A percentile compares a stretch with the other conserved stretches of the same genome.
phyloP scores from a whole-genome alignment of 371 early-diverging fungal species.

The Rhizopus sp. region DNA sequence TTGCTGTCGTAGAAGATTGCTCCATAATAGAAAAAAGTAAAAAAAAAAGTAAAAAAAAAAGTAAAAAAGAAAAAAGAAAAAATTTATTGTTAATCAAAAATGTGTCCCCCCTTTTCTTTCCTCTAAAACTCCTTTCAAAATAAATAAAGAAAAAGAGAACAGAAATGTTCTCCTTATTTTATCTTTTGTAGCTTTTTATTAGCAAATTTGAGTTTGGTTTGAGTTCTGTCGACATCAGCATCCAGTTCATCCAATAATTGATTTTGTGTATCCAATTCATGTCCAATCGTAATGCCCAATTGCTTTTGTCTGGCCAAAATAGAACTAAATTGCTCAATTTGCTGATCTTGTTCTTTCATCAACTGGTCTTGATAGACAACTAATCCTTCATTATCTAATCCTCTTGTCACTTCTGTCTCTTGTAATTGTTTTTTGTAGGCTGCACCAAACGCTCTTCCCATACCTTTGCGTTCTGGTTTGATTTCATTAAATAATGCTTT shows the following conservation, averaged over 20 bases:
- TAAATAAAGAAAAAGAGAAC: neutral
- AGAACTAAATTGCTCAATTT: slow-evolving; percentile 72
- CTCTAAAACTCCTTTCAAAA: neutral
- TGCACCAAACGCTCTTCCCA: slow-evolving; percentile 71
- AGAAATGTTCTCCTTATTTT: slow-evolving; percentile 35
- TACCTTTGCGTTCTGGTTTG: slow-evolving; percentile 13
- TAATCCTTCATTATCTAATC: slow-evolving; percentile 77
- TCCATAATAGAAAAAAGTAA: neutral
- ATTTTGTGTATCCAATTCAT: slow-evolving; percentile 91
- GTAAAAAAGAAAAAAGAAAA: neutral
- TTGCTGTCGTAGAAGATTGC: slow-evolving; percentile 50
- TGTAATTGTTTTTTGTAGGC: slow-evolving; percentile 36
- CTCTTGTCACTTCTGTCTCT: slow-evolving; percentile 79
- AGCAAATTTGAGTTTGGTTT: slow-evolving; percentile 73
- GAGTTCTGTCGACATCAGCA: slow-evolving; percentile 71
- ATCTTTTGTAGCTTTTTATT: slow-evolving; percentile 79
- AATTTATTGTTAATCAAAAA: slow-evolving; percentile 4
- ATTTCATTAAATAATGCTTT: slow-evolving; percentile 24
- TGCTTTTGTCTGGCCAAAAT: slow-evolving; percentile 83
- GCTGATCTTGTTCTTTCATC: slow-evolving; percentile 84
- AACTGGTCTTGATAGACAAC: slow-evolving; percentile 73
- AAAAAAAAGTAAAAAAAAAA: slow-evolving; percentile 9
- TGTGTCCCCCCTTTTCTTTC: neutral
- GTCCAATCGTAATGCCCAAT: slow-evolving; percentile 82
- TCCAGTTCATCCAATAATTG: slow-evolving; percentile 84